Percentiles rank a stretch among this genome's conserved stretches.
These are phyloP conservation scores for Annulohypoxylon truncatum DNA, from an alignment of 2,329 filamentous ascomycete genomes.

Conservation along the genomic window DNA sequence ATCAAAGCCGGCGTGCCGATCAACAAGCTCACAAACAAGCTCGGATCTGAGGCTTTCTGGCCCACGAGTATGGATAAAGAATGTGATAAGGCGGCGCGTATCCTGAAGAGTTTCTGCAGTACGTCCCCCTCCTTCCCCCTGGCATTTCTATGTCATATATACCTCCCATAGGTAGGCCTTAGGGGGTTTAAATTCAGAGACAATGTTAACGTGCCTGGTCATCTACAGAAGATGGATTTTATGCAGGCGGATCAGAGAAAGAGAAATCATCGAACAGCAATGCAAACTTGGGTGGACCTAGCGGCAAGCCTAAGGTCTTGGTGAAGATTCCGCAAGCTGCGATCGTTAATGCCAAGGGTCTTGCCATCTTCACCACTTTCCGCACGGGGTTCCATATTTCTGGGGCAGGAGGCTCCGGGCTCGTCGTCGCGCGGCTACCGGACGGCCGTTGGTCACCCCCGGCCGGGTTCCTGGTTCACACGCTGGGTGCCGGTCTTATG, in stretches of 20 bases:
- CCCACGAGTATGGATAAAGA: conserved; percentile 88
- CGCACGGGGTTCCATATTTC: conserved; percentile 74
- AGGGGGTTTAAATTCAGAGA: background rate
- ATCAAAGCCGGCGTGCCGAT: conserved; percentile 73
- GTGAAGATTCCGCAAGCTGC: conserved; percentile 68
- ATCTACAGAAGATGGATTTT: conserved; percentile 63
- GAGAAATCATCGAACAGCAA: conserved; percentile 38
- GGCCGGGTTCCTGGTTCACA: conserved; percentile 84
- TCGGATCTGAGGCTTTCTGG: conserved; percentile 87
- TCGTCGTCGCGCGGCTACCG: conserved; percentile 70
- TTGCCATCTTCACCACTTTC: conserved; percentile 79
- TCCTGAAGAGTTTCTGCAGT: conserved; percentile 88
- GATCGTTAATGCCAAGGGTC: conserved; percentile 72
- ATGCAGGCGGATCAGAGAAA: conserved; percentile 51
- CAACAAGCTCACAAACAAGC: conserved; percentile 82
- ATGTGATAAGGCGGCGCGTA: conserved; percentile 88
- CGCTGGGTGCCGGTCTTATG: conserved; percentile 81
- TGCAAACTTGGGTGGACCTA: conserved; percentile 45
- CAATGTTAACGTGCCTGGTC: background rate
- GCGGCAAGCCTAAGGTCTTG: conserved; percentile 59
- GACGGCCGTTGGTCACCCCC: conserved; percentile 83
- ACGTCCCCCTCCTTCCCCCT: conserved; percentile 50
- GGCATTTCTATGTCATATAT: background rate
- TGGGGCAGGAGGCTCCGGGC: conserved; percentile 74
- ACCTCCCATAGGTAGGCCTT: background rate